Conservation (phyloP, 1,139 yeast genomes). For the Zygosaccharomyces sapae region DNA sequence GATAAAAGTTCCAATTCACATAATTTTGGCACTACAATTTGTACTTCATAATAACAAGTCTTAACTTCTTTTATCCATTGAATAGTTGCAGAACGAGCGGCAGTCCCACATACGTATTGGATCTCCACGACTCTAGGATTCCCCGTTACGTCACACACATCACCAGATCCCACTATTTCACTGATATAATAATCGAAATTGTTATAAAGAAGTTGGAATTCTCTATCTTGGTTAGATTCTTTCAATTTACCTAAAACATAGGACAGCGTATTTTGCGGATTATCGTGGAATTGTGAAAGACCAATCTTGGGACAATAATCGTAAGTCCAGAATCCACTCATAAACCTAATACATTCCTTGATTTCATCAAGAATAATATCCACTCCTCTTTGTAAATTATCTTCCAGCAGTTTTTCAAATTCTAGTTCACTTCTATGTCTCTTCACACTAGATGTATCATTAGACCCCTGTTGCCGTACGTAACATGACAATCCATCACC, state of each 20-base stretch:
- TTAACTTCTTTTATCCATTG: constrained; percentile 56
- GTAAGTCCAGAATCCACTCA: constrained; percentile 63
- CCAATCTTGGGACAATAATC: constrained; percentile 53
- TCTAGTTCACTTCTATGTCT: constrained; percentile 15
- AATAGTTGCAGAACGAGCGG: constrained; percentile 34
- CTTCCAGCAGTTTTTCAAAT: constrained; percentile 9
- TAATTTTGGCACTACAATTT: constrained; percentile 54
- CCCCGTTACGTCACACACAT: constrained; percentile 67
- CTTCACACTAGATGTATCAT: constrained; percentile 7
- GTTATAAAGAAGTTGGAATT: constrained; percentile 30
- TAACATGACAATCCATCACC: constrained; percentile 26
- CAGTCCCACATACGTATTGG: constrained; percentile 61
- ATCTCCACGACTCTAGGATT: constrained; percentile 59
- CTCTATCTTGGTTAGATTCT: constrained; percentile 24
- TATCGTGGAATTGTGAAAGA: constrained; percentile 53
- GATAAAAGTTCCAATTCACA: constrained; percentile 42
- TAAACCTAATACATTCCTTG: constrained; percentile 37
- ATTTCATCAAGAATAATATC: constrained; percentile 32
- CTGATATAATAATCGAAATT: constrained; percentile 45
- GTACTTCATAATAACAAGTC: constrained; percentile 68
- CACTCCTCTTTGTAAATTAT: constrained; percentile 21
- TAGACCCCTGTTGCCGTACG: constrained; percentile 17
- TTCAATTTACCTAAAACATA: constrained; percentile 47
- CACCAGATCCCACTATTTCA: constrained; percentile 58
- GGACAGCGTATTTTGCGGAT: constrained; percentile 32